phyloP scores from a whole-genome alignment of 257 asterid species.

The Penstemon newberryi region DNA sequence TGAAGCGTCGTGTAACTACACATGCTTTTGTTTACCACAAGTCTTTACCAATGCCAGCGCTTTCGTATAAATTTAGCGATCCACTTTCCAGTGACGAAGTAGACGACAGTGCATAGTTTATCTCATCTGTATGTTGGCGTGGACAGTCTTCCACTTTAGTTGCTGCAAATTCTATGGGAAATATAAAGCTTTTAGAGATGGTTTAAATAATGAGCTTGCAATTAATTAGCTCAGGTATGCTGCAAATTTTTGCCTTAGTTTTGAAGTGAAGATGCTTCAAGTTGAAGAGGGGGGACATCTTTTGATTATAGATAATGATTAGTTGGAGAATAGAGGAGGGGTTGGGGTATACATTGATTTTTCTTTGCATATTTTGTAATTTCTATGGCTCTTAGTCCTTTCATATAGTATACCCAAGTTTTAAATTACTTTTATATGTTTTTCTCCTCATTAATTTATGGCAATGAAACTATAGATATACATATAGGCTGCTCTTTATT shows the following conservation, averaged over 20 bases:
- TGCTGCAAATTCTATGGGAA: constrained; percentile 95
- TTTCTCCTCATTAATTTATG: no score
- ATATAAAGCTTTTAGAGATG: constrained; percentile 90
- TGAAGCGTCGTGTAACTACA: not conserved
- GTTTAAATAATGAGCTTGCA: constrained; percentile 34
- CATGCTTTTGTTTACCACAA: constrained; percentile 93
- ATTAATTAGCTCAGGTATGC: not conserved
- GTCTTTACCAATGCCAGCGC: constrained; percentile 83
- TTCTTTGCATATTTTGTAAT: constrained; percentile 36
- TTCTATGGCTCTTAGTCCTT: constrained; percentile 4
- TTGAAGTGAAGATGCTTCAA: constrained; percentile 26
- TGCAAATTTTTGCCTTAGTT: constrained; percentile 37
- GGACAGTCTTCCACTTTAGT: constrained; percentile 84
- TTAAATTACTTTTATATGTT: no score
- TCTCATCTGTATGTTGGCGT: constrained; percentile 95
- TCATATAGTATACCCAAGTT: not conserved
- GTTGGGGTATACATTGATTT: constrained; percentile 25
- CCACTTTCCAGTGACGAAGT: constrained; percentile 70
- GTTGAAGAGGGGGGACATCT: constrained; percentile 28
- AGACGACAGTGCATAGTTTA: constrained; percentile 76
- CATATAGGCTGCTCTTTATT: no score
- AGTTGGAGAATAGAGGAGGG: not conserved
- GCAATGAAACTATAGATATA: no score
- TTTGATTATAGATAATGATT: not conserved
- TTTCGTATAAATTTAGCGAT: constrained; percentile 70